Base-by-base conservation (phyloP, 805 yeast genomes). In the Cyberlindnera lachancei region DNA sequence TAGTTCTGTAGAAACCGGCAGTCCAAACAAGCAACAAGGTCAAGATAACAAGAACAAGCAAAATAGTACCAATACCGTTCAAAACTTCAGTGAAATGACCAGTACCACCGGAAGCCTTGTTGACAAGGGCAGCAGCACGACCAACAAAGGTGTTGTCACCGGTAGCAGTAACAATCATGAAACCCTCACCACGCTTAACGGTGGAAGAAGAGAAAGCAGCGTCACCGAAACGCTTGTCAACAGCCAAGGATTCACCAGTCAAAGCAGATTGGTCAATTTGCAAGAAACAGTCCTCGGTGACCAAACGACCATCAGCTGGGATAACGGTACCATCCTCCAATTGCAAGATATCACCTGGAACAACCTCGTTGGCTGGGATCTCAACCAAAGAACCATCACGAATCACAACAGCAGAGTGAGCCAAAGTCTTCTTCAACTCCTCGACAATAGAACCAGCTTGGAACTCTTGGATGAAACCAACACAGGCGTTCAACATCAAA, bases 401-500 rank as follows among this genome's bases (percentile, higher is more conserved):
- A 56, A 87, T 68, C 51, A 84, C 87, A 46, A 70, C 64, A 50
- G 96, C 95, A 61, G 85, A 61, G 73, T 85, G 82, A 45, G 96
- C 95, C 55, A 87, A 70, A 54, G 95, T 85, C 69, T 87, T 88
- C 73, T 87, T 88, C 69, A 87, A 77, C 64, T 87, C 96, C 37
- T 86, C 95, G 50, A 87, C 96, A 73, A 87, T 87, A 43, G 95
- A 86, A 72, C 96, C 96, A 47, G 96, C 96, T 69, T 87, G 95
- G 81, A 68, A 88, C 68, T 87, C 96, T 72, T 87, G 96, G 51
- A 85, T 72, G 79, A 87, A 87, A 75, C 96, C 96, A 62, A 87
- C 96, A 54, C 68, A 66, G 45, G 96, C 96, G 67, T 87, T 87
- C 60, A 87, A 75, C 63, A 79, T 51, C 53, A 87, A 71, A 52